These are phyloP conservation scores for Sclerotinia sclerotiorum DNA, from an alignment of 2,329 filamentous ascomycete genomes.

Conservation along the genomic window DNA sequence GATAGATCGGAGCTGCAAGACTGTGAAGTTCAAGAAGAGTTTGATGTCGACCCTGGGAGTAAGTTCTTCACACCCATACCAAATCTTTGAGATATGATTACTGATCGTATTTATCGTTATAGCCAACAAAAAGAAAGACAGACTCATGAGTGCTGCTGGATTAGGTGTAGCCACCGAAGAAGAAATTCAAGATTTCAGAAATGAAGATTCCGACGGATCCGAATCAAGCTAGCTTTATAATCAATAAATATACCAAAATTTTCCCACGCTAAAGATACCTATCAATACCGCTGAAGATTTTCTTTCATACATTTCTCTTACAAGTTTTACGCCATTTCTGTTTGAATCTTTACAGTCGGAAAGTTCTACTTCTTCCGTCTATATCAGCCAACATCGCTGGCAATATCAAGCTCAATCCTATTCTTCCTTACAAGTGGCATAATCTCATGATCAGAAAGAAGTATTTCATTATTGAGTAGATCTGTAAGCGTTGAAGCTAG, in stretches of 20 bases:
- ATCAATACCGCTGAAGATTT: neutral
- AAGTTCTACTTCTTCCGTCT: neutral
- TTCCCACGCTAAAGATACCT: neutral
- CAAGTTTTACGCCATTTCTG: neutral
- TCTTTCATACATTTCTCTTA: neutral
- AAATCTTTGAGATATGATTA: neutral
- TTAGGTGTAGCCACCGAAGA: constrained; percentile 60
- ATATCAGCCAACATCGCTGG: neutral
- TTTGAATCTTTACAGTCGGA: too few species aligned
- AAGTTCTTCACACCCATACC: constrained; percentile 42
- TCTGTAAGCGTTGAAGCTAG: neutral
- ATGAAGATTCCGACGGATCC: constrained; percentile 29
- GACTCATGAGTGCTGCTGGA: constrained; percentile 66
- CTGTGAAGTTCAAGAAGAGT: constrained; percentile 89
- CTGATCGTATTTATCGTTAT: constrained; percentile 25
- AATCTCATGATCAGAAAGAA: neutral
- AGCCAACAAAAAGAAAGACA: constrained; percentile 68
- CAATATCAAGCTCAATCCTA: neutral
- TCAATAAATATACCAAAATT: neutral
- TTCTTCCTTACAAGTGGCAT: neutral
- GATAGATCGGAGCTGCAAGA: constrained; percentile 78
- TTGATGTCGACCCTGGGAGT: constrained; percentile 78
- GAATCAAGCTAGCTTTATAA: neutral
- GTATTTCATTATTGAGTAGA: neutral
- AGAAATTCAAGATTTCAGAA: constrained; percentile 53